Conservation (phyloP, 495 filamentous ascomycete genomes). For the Xylaria grammica region DNA sequence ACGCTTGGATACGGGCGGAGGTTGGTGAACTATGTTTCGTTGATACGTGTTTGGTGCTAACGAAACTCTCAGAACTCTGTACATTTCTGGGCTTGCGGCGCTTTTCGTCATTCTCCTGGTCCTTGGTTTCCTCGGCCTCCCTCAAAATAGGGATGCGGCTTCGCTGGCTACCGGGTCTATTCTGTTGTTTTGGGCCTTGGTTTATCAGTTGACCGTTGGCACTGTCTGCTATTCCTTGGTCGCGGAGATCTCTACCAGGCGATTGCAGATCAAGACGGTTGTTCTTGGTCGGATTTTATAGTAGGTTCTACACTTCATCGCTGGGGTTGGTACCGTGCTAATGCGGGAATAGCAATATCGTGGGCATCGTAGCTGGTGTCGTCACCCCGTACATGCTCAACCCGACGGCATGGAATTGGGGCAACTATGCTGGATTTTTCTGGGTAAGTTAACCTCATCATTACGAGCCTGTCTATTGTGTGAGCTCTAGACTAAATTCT, state of each 20-base stretch:
- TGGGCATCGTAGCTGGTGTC: slow-evolving; percentile 70
- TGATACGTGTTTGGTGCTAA: neutral
- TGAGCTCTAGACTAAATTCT: slow-evolving; percentile 9
- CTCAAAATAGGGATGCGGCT: slow-evolving; percentile 57
- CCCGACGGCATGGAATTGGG: slow-evolving; percentile 75
- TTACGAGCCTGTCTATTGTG: neutral
- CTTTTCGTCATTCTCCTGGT: slow-evolving; percentile 70
- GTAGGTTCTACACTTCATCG: slow-evolving; percentile 31
- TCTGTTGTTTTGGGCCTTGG: slow-evolving; percentile 73
- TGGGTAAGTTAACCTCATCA: slow-evolving; percentile 56
- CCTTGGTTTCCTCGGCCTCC: slow-evolving; percentile 75
- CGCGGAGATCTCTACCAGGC: slow-evolving; percentile 72
- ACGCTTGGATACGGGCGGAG: slow-evolving; percentile 70
- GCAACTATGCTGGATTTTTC: slow-evolving; percentile 81
- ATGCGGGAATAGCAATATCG: slow-evolving; percentile 60
- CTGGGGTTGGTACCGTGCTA: slow-evolving; percentile 15
- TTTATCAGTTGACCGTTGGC: slow-evolving; percentile 78
- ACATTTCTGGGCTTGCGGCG: slow-evolving; percentile 69
- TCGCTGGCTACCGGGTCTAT: slow-evolving; percentile 73
- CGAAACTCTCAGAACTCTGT: slow-evolving; percentile 55
- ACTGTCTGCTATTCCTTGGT: slow-evolving; percentile 82
- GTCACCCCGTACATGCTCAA: slow-evolving; percentile 80
- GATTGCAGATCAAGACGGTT: slow-evolving; percentile 79
- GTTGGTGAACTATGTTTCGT: slow-evolving; percentile 12
- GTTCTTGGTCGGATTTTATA: slow-evolving; percentile 69